A percentile compares a stretch with the other conserved stretches of the same genome.
These are phyloP conservation scores for Xenosphaeropsis pyriputrescens DNA, from an alignment of 2,329 filamentous ascomycete genomes.

Conservation along the genomic window DNA sequence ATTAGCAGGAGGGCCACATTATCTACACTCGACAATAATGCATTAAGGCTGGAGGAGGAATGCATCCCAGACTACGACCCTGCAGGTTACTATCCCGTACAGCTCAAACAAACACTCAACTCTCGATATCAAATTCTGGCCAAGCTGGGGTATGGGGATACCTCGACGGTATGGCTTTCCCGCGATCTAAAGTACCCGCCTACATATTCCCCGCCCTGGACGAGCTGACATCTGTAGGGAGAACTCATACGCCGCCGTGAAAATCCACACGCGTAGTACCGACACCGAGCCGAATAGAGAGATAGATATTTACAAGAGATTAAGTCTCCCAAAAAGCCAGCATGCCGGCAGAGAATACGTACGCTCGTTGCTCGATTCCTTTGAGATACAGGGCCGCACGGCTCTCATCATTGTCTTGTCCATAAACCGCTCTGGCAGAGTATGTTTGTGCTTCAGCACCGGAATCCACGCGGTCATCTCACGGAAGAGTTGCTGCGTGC, in stretches of 20 bases:
- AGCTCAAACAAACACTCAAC: constrained; percentile 10
- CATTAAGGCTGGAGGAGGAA: constrained; percentile 3
- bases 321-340: no score
- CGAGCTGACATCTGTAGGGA: no score
- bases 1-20: no score
- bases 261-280: no score
- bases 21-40: no score
- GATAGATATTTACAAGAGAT: no score
- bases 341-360: not conserved
- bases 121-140: constrained; percentile 11
- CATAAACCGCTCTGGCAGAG: constrained; percentile 1
- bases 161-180: constrained; percentile 14
- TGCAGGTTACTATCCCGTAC: constrained; percentile 10
- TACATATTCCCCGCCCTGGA: no score
- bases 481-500: no score
- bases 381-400: not conserved
- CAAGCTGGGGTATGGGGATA: constrained; percentile 14
- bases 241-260: no score
- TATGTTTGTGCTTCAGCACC: not conserved
- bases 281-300: no score
- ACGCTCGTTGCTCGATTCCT: constrained; percentile 3
- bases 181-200: no score
- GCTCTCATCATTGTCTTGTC: constrained; percentile 1
- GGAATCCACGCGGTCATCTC: no score
- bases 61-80: constrained; percentile 1